Evolutionary conservation across 352 stramenopile species (phyloP), one percentile per base, ranked within the genome.

Genomic region (Globisporangium polare): DNA sequence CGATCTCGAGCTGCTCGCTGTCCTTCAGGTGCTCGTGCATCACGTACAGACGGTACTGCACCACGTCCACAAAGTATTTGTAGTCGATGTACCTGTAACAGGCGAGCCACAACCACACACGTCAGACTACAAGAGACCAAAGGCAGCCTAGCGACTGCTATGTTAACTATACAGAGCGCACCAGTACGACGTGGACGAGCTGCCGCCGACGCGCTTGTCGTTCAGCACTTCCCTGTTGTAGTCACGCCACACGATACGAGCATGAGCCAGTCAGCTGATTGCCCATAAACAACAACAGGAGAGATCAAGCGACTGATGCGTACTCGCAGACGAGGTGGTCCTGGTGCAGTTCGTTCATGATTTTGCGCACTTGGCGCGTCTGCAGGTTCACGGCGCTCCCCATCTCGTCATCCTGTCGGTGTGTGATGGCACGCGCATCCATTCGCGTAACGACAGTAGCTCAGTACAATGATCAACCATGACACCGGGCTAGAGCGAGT

Each of bases 21-120:
- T 94, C 86, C 61, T 93, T 94, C 1, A 96, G 63, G 42, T 93
- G 80, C 59, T 94, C 83, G 59, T 92, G 80, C 77, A 96, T 96
- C 43, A 95, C 58, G 68, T 93, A 96, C 20, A 96, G 72, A 12
- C 87, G 85, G 60, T 90, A 96, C 65, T 91, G 83, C 59, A 96
- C 84, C 58, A 96, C 86, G 62, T 96, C 86, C 47, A 94, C 84
- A 72, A 96, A 94, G 69, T 96, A 93, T 68, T 96, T 96, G 81
- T 94, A 96, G 77, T 96, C 87, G 73, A 96, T 96, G 74, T 96
- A 95, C 69, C 69, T 83, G n/a, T n/a, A 46, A 15, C 12, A 39
- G 33, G 12, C 33, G 12, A 9, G 8, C 29, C 29, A 33, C 29
- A 33, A 33, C 5, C 29, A n/a, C 29, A 33, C 29, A 33, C 29